Conservation (phyloP, 2,329 filamentous ascomycete genomes). For the Neocucurbitaria cava region DNA sequence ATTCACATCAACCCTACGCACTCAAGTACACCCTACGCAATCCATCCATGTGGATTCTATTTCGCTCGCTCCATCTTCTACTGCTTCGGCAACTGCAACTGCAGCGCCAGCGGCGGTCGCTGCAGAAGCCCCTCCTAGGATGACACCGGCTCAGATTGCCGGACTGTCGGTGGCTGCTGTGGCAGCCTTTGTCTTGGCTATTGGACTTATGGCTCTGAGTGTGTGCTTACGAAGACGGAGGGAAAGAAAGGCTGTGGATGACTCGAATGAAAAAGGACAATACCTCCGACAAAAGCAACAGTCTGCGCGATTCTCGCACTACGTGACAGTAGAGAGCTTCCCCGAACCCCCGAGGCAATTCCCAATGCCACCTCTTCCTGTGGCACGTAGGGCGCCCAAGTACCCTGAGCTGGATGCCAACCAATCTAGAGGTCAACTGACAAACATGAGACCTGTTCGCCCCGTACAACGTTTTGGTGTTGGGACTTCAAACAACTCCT, state of each 20-base stretch:
- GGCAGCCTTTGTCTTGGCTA: conserved; percentile 46
- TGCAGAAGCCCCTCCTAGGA: conserved; percentile 25
- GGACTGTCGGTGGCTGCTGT: conserved; percentile 47
- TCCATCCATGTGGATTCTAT: conserved; percentile 37
- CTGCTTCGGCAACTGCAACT: conserved; percentile 23
- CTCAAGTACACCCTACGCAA: conserved; percentile 20
- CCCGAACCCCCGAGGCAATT: conserved; percentile 19
- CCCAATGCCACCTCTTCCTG: conserved; percentile 23
- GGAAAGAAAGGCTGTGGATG: conserved; percentile 32
- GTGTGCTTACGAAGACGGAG: conserved; percentile 44
- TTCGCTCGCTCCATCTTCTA: conserved; percentile 29
- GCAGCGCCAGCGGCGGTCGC: conserved; percentile 18
- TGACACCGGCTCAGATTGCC: conserved; percentile 49
- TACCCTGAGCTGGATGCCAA: neutral
- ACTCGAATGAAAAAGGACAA: conserved; percentile 30
- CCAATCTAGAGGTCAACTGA: neutral
- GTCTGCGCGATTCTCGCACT: conserved; percentile 32
- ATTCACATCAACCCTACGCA: conserved; percentile 16
- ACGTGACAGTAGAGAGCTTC: conserved; percentile 15
- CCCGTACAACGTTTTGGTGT: conserved; percentile 30
- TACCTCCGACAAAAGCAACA: conserved; percentile 17
- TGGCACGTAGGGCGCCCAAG: conserved; percentile 10
- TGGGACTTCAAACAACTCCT: conserved; percentile 27
- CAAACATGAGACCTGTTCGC: neutral
- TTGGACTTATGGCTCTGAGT: conserved; percentile 47